phyloP scores from a whole-genome alignment of 768 basidiomycete genomes.

The Boletus rufocinnamomeus region DNA sequence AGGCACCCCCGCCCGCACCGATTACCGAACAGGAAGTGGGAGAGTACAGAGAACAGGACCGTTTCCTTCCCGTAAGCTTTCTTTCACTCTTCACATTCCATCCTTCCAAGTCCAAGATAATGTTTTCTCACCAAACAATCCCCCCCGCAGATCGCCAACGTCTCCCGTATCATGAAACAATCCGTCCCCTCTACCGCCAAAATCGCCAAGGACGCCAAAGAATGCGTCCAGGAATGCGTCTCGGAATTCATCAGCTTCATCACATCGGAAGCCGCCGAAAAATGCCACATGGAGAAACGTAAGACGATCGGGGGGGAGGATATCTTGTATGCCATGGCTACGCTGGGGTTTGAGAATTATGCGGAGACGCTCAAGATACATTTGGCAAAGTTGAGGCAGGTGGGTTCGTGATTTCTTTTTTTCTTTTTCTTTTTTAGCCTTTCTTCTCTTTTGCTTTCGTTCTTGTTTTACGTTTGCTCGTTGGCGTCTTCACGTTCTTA shows the following conservation, averaged over 20 bases:
- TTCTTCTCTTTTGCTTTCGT: no score
- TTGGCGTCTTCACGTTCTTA: not conserved
- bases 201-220: conserved; percentile 97
- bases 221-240: conserved; percentile 97
- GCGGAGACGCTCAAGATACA: conserved; percentile 91
- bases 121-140: not conserved
- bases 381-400: conserved; percentile 86
- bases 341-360: conserved; percentile 94
- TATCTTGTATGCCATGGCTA: conserved; percentile 91
- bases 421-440: no score
- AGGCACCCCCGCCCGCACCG: conserved; percentile 59
- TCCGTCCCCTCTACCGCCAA: conserved; percentile 89
- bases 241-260: conserved; percentile 99
- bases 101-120: not conserved
- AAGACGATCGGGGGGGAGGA: conserved; percentile 99
- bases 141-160: conserved; percentile 85
- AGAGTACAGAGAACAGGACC: conserved; percentile 93
- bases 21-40: conserved; percentile 93
- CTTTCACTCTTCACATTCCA: not conserved
- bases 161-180: conserved; percentile 96
- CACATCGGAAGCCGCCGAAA: conserved; percentile 95
- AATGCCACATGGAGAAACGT: conserved; percentile 90
- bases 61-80: conserved; percentile 79
- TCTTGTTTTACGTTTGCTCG: not conserved
- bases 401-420: conserved; percentile 26